These are phyloP conservation scores for Gigaspora rosea DNA, from an alignment of 192 early-diverging fungal species.

Conservation along the genomic window DNA sequence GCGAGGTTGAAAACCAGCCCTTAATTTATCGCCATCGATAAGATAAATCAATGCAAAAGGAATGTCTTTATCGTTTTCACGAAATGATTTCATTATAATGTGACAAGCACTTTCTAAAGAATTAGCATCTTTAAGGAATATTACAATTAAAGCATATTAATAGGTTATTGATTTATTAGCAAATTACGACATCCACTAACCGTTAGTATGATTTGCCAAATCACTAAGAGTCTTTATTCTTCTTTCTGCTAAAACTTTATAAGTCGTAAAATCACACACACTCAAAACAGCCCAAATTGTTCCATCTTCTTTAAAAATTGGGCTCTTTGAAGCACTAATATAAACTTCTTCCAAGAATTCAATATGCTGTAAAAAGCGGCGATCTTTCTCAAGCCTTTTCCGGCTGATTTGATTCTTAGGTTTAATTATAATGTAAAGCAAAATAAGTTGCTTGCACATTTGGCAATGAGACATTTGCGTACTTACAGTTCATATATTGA, in stretches of 20 bases:
- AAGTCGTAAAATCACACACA: too few relatives aligned
- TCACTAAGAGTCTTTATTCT: too few relatives aligned
- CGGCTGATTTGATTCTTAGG: too few relatives aligned
- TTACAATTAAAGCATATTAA: slow-evolving; percentile 32
- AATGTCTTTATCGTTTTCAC: neutral
- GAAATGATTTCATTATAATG: neutral
- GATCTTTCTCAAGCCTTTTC: neutral
- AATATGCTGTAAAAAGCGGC: neutral
- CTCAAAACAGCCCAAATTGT: too few relatives aligned
- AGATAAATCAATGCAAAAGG: slow-evolving; percentile 10
- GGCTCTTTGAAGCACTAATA: slow-evolving; percentile 41
- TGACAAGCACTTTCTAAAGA: slow-evolving; percentile 23
- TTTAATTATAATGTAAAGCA: too few relatives aligned
- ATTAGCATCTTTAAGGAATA: neutral
- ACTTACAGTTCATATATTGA: too few relatives aligned
- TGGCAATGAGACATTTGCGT: too few relatives aligned
- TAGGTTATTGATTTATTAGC: slow-evolving; percentile 35
- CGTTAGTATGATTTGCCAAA: too few relatives aligned
- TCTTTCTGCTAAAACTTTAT: too few relatives aligned
- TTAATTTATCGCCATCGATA: neutral
- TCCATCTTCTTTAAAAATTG: slow-evolving; percentile 31
- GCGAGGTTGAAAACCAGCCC: too few relatives aligned
- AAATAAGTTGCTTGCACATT: too few relatives aligned
- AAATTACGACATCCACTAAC: slow-evolving; percentile 29
- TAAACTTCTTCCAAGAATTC: slow-evolving; percentile 46